Evolutionary conservation across 371 early-diverging fungal species (phyloP).

Genomic region (Funneliformis caledonium): DNA sequence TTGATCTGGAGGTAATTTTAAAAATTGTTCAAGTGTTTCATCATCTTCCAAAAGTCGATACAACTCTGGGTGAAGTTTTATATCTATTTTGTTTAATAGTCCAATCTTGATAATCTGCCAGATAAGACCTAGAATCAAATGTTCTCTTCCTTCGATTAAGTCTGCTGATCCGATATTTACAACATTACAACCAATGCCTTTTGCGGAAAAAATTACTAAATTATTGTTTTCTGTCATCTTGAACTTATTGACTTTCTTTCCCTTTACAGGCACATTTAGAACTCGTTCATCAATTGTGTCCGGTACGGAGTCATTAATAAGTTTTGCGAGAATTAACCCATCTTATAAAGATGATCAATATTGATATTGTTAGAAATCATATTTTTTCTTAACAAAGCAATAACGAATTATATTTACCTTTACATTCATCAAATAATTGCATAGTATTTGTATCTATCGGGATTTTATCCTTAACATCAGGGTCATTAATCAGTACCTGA

Average conservation of each 20-base stretch:
- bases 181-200: slow-evolving; percentile 95
- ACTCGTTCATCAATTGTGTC: slow-evolving; percentile 98
- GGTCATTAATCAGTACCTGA: slow-evolving; percentile 79
- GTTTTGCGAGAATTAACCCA: slow-evolving; percentile 93
- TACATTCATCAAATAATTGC: slow-evolving; percentile 94
- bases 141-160: slow-evolving; percentile 92
- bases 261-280: slow-evolving; percentile 69
- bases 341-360: slow-evolving; percentile 52
- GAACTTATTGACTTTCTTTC: slow-evolving; percentile 83
- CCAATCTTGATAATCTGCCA: slow-evolving; percentile 99
- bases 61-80: slow-evolving; percentile 95
- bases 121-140: slow-evolving; percentile 92
- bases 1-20: slow-evolving; percentile 91
- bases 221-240: slow-evolving; percentile 98
- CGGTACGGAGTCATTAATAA: slow-evolving; percentile 96
- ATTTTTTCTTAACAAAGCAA: neutral
- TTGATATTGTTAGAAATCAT: neutral
- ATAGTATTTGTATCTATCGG: slow-evolving; percentile 93
- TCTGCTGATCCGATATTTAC: slow-evolving; percentile 97
- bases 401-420: slow-evolving; percentile 51
- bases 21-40: slow-evolving; percentile 90
- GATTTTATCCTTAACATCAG: slow-evolving; percentile 78
- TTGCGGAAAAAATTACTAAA: slow-evolving; percentile 95
- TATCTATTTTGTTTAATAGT: slow-evolving; percentile 91
- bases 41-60: slow-evolving; percentile 91